Conservation (phyloP, 345 rosid species). For the Salix caprea region DNA sequence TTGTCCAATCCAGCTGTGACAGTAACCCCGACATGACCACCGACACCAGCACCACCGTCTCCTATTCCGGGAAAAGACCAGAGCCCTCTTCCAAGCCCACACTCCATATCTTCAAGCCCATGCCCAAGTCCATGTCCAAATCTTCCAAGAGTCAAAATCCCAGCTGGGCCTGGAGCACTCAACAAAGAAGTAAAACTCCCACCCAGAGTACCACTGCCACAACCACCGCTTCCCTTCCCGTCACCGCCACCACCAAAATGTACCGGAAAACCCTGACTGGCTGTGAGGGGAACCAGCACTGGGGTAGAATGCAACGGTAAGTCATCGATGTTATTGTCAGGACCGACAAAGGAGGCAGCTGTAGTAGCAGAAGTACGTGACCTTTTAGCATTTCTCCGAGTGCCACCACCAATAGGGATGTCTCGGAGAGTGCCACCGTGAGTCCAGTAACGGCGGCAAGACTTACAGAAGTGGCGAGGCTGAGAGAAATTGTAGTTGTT, state of each 20-base stretch:
- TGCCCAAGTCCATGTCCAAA: slow-evolving; percentile 68
- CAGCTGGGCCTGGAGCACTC: slow-evolving; percentile 58
- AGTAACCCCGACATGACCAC: slow-evolving; percentile 24
- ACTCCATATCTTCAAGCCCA: slow-evolving; percentile 57
- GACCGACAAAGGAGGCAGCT: slow-evolving; percentile 3
- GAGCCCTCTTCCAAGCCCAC: slow-evolving; percentile 70
- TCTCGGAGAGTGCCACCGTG: slow-evolving; percentile 94
- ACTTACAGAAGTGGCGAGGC: slow-evolving; percentile 98
- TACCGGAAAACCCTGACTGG: slow-evolving; percentile 26
- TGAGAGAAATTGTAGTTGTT: slow-evolving; percentile 95
- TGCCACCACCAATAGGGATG: slow-evolving; percentile 91
- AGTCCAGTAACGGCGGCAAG: slow-evolving; percentile 98
- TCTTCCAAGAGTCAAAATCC: slow-evolving; percentile 62
- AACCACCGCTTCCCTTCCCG: slow-evolving; percentile 26
- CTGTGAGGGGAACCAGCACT: slow-evolving; percentile 44
- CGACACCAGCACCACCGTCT: slow-evolving; percentile 32
- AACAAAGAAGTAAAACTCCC: slow-evolving; percentile 69
- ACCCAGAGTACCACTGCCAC: slow-evolving; percentile 15
- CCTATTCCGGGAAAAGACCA: slow-evolving; percentile 60
- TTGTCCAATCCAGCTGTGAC: slow-evolving; percentile 30
- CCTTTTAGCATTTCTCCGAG: slow-evolving; percentile 79
- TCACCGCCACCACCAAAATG: slow-evolving; percentile 24
- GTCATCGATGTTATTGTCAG: slow-evolving; percentile 9
- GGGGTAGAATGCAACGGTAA: slow-evolving; percentile 47
- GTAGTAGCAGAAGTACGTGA: slow-evolving; percentile 43